Evolutionary conservation across 106 monocot species (phyloP), one percentile per base, ranked within the genome.

Genomic region (Platanthera zijinensis): DNA sequence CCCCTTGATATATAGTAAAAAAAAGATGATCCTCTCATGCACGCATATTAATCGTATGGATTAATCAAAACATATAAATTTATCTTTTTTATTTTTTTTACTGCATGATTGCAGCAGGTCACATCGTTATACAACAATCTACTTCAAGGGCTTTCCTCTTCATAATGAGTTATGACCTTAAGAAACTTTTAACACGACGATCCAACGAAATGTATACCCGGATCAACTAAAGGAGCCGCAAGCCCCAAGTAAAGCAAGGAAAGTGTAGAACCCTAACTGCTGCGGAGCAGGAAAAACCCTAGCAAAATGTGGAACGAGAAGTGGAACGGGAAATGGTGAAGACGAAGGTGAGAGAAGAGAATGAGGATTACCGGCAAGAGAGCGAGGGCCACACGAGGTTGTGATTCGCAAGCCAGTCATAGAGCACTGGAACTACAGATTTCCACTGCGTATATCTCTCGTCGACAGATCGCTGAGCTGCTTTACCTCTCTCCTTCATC

Each of bases 331-430:
- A 48, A 61, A 7, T 9, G 19, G n/a, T 6, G 28, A 52, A 77
- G 39, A 57, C 61, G n/a, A 19, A 46, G 56, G 52, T 19, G 22
- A 5, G 10, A 61, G 63, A 63, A 54, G 62, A 62, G 7, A 39
- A 73, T 18, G 30, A 5, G 48, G 19, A 3, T 6, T 79, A 93
- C 96, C 96, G 85, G 92, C 96, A 96, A 25, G 96, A 93, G 73
- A 96, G 90, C 6, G 96, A 96, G 7, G 93, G 93, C 96, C 96
- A 96, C 70, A 93, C 93, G 81, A 96, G 93, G 84, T 94, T 93
- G 88, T 91, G 96, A 80, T 97, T 91, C 75, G 91, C 86, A 81
- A 97, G 87, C 96, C 96, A 97, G 85, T 97, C 96, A 86, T 97
- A 97, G 79, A 97, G 93, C n/a, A 97, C 93, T 0, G 93, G 96